Conservation (phyloP, 78 protist genomes). For the Abeoforma whisleri region DNA sequence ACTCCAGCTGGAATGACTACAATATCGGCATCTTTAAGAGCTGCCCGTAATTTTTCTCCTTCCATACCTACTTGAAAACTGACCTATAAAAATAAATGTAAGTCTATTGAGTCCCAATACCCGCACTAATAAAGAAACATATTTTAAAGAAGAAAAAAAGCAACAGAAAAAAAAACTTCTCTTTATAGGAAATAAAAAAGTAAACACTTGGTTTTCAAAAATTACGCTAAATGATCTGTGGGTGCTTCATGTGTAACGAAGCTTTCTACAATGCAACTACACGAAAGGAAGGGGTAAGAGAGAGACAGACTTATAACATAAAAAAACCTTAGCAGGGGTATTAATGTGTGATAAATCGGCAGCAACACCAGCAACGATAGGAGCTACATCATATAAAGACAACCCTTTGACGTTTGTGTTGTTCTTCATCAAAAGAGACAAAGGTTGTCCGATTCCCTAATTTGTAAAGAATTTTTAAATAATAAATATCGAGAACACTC, state of each 20-base stretch:
- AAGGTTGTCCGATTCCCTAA: slow-evolving; percentile 81
- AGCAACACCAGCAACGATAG: slow-evolving; percentile 63
- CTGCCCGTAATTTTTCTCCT: slow-evolving; percentile 33
- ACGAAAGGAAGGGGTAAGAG: not conserved
- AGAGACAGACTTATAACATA: too few relatives aligned
- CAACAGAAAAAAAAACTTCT: too few relatives aligned
- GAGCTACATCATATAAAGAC: slow-evolving; percentile 60
- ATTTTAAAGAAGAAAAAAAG: too few relatives aligned
- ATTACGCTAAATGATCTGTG: too few relatives aligned
- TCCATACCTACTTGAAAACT: slow-evolving; percentile 32
- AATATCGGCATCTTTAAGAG: slow-evolving; percentile 55
- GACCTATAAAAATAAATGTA: slow-evolving; percentile 22
- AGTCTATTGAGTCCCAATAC: not conserved
- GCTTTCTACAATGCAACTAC: not conserved
- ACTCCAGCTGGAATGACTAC: slow-evolving; percentile 83
- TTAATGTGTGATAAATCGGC: slow-evolving; percentile 67
- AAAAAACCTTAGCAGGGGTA: slow-evolving; percentile 51
- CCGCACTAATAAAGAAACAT: not conserved
- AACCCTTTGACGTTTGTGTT: slow-evolving; percentile 42
- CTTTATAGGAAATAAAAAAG: too few relatives aligned
- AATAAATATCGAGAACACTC: not conserved
- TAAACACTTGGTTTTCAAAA: too few relatives aligned
- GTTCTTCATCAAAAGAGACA: slow-evolving; percentile 63
- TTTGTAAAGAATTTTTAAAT: not conserved
- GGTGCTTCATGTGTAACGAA: too few relatives aligned